Evolutionary conservation across 1,284 basidiomycete genomes (phyloP).

Genomic region (Filobasidium uniguttulatum): DNA sequence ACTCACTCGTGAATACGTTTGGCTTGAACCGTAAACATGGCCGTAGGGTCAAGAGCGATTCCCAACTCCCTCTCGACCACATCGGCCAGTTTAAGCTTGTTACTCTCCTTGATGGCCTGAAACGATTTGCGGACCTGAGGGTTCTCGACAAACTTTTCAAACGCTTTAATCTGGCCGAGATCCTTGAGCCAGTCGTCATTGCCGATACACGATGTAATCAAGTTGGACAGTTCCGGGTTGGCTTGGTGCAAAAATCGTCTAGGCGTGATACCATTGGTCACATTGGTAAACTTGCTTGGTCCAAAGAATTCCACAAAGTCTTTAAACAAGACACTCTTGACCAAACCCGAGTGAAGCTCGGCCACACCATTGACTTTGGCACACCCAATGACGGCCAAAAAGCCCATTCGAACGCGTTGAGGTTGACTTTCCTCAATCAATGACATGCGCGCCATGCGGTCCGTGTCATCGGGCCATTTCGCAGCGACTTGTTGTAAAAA

Average conservation of each 20-base stretch:
- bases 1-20: slow-evolving; percentile 47
- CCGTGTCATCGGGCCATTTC: slow-evolving; percentile 72
- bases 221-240: slow-evolving; percentile 67
- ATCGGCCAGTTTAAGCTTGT: slow-evolving; percentile 42
- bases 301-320: slow-evolving; percentile 83
- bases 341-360: slow-evolving; percentile 50
- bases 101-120: slow-evolving; percentile 63
- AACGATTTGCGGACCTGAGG: slow-evolving; percentile 60
- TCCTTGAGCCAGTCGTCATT: slow-evolving; percentile 71
- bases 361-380: slow-evolving; percentile 71
- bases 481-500: slow-evolving; percentile 57
- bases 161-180: slow-evolving; percentile 28
- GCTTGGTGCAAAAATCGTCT: slow-evolving; percentile 52
- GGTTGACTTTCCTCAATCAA: slow-evolving; percentile 81
- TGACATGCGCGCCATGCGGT: slow-evolving; percentile 66
- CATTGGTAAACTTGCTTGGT: slow-evolving; percentile 44
- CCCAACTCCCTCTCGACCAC: slow-evolving; percentile 63
- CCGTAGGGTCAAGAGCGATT: slow-evolving; percentile 49
- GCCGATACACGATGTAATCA: slow-evolving; percentile 68
- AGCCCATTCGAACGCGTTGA: slow-evolving; percentile 77
- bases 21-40: slow-evolving; percentile 83
- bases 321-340: slow-evolving; percentile 60
- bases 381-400: slow-evolving; percentile 46
- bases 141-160: slow-evolving; percentile 50
- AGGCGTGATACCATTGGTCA: slow-evolving; percentile 36